Percentiles rank a stretch among this genome's conserved stretches.
Evolutionary conservation across 805 yeast genomes (phyloP).

Genomic region (Kregervanrija delftensis): DNA sequence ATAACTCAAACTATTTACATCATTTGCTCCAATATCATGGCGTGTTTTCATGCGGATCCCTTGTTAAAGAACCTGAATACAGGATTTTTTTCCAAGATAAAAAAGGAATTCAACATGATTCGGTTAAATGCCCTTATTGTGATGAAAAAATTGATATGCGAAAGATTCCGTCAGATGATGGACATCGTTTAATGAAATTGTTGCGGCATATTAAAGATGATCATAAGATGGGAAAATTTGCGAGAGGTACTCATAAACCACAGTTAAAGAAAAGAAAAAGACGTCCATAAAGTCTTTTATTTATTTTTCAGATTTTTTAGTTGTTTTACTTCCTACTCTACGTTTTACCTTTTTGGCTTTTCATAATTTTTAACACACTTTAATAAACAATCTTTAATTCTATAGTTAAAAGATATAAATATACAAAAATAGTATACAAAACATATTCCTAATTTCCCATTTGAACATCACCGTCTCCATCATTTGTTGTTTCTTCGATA

Average conservation of each 20-base stretch:
- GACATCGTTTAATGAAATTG: too few species aligned
- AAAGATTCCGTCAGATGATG: not conserved
- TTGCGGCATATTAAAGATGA: constrained; percentile 3
- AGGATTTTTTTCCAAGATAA: constrained; percentile 13
- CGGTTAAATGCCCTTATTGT: constrained; percentile 23
- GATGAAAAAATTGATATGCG: constrained; percentile 7
- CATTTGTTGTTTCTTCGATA: too few species aligned
- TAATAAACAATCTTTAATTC: too few species aligned
- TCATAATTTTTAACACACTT: too few species aligned
- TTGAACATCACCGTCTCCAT: too few species aligned
- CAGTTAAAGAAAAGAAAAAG: not conserved
- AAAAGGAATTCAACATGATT: constrained; percentile 14
- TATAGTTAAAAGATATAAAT: too few species aligned
- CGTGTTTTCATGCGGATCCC: constrained; percentile 24
- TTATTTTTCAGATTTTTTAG: too few species aligned
- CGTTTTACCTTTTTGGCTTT: too few species aligned
- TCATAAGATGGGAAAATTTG: constrained; percentile 3
- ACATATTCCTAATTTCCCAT: too few species aligned
- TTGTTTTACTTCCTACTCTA: too few species aligned
- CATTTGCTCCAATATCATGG: constrained; percentile 29
- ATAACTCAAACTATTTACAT: constrained; percentile 25
- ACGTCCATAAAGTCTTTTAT: not conserved
- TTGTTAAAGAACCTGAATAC: constrained; percentile 20
- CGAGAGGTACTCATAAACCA: not conserved
- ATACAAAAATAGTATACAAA: too few species aligned